Evolutionary conservation across 495 filamentous ascomycete genomes (phyloP), one percentile per base, ranked within the genome.

Genomic region (Aspergillus indologenus): DNA sequence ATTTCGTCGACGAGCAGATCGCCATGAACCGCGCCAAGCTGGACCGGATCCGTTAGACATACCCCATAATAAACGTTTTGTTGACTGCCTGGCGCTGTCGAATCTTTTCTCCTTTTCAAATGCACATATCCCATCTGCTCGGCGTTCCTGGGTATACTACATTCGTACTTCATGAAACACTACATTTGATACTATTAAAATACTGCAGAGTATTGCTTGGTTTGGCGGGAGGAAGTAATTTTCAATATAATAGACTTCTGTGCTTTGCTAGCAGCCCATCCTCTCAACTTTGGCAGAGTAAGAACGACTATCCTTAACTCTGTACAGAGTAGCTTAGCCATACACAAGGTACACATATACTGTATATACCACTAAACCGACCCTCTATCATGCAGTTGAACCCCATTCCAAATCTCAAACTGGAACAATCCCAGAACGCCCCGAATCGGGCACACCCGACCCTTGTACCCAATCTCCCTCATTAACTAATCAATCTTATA

Each of bases 1-100:
- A 90, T 65, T 79, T 74, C 51, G 87, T 89, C 59, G 86, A 89
- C 73, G 87, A 90, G 65, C 81, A 87, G 69, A 83, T 88, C 73
- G 82, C 81, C 55, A 81, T 86, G 79, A 88, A 88, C 75, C 75
- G 84, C 49, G 80, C 84, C 62, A 80, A 81, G 65, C 66, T 89
- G 66, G 84, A 87, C 65, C 79, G 85, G 17, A 87, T 88, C 63
- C 77, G 75, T 61, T 85, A 74, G 70, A 40, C 34, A 40, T 11
- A 26, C 26, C 17, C 34, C 14, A 20, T 20, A 18, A 24, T 26
- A 7, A 49, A 51, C 46, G 43, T 22, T 31, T 49, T 42, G 29
- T 62, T 56, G 65, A 65, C 70, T 65, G 70, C 71, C 71, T 62
- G 70, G 71, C 67, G 73, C 73, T 67, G 65, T 67, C 63, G 56